These are phyloP conservation scores for Colletotrichum sp. DNA, from an alignment of 2,329 filamentous ascomycete genomes.

Conservation along the genomic window DNA sequence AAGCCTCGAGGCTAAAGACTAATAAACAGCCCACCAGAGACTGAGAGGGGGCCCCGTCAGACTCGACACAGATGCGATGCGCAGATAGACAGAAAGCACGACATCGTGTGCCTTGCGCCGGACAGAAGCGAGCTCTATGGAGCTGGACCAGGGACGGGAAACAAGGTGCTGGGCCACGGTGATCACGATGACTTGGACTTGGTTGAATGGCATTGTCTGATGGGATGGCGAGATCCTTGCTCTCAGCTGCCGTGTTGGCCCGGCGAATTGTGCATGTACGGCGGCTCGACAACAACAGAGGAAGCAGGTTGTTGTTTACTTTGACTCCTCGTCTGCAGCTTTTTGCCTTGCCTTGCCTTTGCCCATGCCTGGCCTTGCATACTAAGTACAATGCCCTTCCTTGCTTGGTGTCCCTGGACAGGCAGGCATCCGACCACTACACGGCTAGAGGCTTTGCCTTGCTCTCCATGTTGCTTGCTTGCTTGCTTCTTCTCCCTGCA, in stretches of 20 bases:
- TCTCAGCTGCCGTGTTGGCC: constrained; percentile 17
- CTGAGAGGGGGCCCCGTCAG: not conserved
- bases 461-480: constrained; percentile 1
- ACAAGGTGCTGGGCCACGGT: not conserved
- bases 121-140: not conserved
- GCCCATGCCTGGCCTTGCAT: not conserved
- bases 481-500: constrained; percentile 12
- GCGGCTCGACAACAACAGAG: constrained; percentile 4
- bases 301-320: constrained; percentile 6
- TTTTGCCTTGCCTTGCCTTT: not conserved
- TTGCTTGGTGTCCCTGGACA: not conserved
- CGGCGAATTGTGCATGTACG: not conserved
- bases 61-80: not conserved
- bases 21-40: not conserved
- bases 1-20: not conserved
- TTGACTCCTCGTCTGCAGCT: not conserved
- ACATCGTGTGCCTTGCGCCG: constrained; percentile 1
- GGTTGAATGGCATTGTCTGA: not conserved
- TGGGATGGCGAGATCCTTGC: constrained; percentile 1
- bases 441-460: not conserved
- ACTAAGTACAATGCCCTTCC: not conserved
- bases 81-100: constrained; percentile 10
- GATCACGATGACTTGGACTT: not conserved
- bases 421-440: not conserved
- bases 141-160: not conserved